These are phyloP conservation scores for Pholiota molesta DNA, from an alignment of 768 basidiomycete genomes.

Conservation along the genomic window DNA sequence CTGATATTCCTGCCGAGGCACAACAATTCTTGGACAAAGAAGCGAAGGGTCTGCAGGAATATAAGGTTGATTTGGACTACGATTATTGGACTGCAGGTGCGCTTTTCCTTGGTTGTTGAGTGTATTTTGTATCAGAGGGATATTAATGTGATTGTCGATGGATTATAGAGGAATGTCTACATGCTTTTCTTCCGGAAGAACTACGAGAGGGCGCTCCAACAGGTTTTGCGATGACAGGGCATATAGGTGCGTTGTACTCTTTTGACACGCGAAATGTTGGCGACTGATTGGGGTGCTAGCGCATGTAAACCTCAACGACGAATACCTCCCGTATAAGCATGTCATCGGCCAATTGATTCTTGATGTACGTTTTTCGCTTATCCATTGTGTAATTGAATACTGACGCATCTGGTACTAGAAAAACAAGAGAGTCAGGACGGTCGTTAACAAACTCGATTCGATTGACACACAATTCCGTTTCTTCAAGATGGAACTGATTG, in stretches of 20 bases:
- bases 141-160: not conserved
- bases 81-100: conserved; percentile 88
- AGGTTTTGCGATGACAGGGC: conserved; percentile 87
- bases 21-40: conserved; percentile 58
- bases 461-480: conserved; percentile 89
- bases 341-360: conserved; percentile 91
- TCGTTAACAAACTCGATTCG: conserved; percentile 91
- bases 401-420: conserved; percentile 54
- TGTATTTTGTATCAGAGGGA: not conserved
- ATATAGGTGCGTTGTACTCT: conserved; percentile 70
- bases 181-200: conserved; percentile 78
- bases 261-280: not conserved
- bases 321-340: conserved; percentile 90
- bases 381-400: not conserved
- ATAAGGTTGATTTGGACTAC: conserved; percentile 73
- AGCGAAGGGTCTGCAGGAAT: conserved; percentile 54
- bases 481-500: conserved; percentile 96
- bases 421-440: conserved; percentile 80
- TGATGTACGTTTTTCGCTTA: conserved; percentile 59
- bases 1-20: conserved; percentile 62
- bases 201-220: conserved; percentile 79
- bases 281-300: conserved; percentile 45
- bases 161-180: conserved; percentile 76
- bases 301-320: conserved; percentile 87
- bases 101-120: not conserved